A percentile compares a stretch with the other conserved stretches of the same genome.
These are phyloP conservation scores for Termitomyces sp. DNA, from an alignment of 768 basidiomycete genomes.

Conservation along the genomic window DNA sequence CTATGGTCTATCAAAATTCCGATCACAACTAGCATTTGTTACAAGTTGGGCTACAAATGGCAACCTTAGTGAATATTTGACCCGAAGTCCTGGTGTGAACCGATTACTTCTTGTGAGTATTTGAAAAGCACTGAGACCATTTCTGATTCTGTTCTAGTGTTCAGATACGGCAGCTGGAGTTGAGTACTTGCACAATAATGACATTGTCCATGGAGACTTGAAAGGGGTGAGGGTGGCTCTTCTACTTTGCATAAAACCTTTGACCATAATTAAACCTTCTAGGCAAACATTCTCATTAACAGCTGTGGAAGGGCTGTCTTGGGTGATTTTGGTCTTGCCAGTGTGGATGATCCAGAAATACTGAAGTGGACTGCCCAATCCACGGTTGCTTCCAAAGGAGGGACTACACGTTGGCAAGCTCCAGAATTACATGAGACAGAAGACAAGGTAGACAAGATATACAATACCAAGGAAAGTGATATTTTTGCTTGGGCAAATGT, in stretches of 20 bases:
- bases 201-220: conserved; percentile 1
- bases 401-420: too few species aligned
- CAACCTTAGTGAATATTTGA: conserved; percentile 28
- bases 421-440: too few species aligned
- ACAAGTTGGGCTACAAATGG: conserved; percentile 22
- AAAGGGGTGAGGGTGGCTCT: conserved; percentile 3
- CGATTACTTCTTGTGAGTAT: conserved; percentile 28
- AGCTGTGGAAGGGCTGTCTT: conserved; percentile 15
- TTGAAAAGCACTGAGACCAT: neutral
- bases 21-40: conserved; percentile 26
- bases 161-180: conserved; percentile 24
- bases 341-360: conserved; percentile 6
- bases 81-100: conserved; percentile 18
- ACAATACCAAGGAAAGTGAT: conserved; percentile 10
- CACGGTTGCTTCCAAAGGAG: neutral
- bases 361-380: conserved; percentile 13
- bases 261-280: neutral
- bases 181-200: conserved; percentile 22
- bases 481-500: conserved; percentile 11
- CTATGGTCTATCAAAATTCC: conserved; percentile 13
- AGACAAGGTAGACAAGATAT: neutral
- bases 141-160: neutral
- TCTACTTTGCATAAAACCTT: too few species aligned
- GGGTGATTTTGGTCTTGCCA: conserved; percentile 22
- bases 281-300: conserved; percentile 19